Percentiles rank a stretch among this genome's conserved stretches.
Evolutionary conservation across 2,329 filamentous ascomycete species (phyloP).

Genomic region (Alternaria burnsii): DNA sequence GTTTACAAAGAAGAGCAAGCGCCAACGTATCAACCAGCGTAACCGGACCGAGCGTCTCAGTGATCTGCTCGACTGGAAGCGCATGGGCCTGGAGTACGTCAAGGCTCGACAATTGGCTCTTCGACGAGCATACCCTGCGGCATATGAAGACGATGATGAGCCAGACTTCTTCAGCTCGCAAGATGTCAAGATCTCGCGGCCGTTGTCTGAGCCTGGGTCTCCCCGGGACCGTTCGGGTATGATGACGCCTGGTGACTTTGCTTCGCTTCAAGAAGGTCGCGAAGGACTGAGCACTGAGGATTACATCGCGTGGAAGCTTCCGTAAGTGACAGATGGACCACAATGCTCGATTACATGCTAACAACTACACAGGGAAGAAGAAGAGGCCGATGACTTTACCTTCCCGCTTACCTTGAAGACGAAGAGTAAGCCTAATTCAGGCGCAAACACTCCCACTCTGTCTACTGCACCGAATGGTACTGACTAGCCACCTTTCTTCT

Average conservation of each 20-base stretch:
- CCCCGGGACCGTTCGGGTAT: slow-evolving; percentile 90
- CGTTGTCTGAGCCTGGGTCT: slow-evolving; percentile 92
- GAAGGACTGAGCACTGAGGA: slow-evolving; percentile 96
- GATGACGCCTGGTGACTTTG: slow-evolving; percentile 99
- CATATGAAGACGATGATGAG: slow-evolving; percentile 79
- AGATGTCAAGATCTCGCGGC: slow-evolving; percentile 93
- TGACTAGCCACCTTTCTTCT: slow-evolving; percentile 17
- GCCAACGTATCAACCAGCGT: slow-evolving; percentile 97
- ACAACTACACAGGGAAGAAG: slow-evolving; percentile 69
- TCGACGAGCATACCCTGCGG: slow-evolving; percentile 86
- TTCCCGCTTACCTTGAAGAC: slow-evolving; percentile 73
- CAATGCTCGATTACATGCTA: slow-evolving; percentile 29
- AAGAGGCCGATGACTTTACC: slow-evolving; percentile 82
- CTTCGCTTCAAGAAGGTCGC: slow-evolving; percentile 90
- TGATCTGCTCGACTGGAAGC: slow-evolving; percentile 97
- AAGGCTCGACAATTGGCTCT: slow-evolving; percentile 94
- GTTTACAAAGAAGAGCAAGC: slow-evolving; percentile 89
- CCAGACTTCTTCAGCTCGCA: slow-evolving; percentile 91
- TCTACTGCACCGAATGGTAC: slow-evolving; percentile 40
- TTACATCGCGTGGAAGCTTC: slow-evolving; percentile 97
- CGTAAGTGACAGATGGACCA: slow-evolving; percentile 69
- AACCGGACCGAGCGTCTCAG: slow-evolving; percentile 95
- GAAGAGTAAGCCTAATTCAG: slow-evolving; percentile 51
- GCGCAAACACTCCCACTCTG: slow-evolving; percentile 42
- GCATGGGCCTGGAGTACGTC: slow-evolving; percentile 99